Base-by-base conservation (phyloP, 2,329 filamentous ascomycete genomes). In the Curvularia sp. region DNA sequence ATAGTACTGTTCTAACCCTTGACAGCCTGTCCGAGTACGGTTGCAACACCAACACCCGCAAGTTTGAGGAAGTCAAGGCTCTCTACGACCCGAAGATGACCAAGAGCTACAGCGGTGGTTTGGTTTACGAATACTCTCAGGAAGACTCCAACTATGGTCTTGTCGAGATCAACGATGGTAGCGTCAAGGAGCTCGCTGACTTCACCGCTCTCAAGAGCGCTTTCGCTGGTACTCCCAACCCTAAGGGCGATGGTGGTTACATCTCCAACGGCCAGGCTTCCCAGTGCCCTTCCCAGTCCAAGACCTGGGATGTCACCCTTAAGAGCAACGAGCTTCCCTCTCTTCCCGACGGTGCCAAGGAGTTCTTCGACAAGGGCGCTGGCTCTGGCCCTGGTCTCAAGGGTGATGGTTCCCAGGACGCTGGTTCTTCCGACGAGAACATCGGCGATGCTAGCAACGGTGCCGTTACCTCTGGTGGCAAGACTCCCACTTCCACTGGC, bases 41-140 rank as follows among this genome's bases (percentile, higher is more conserved):
- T 62, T 99, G 95, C 84, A 89, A 86, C 79, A 89, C 86, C 75
- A 93, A 91, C 83, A 86, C 82, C 60, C 93, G 94, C 69, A 82
- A 89, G 72, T 99, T 97, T 73, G 83, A 87, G 59, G 94, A 97
- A 81, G 80, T 97, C 52, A 78, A 79, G 48, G 84, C 93, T 46
- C 84, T 99, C 57, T 98, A 97, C 89, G 86, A 82, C 79, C 79
- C 78, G 20, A 77, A 97, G 60, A 98, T 98, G 94, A 93, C 89
- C 7, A 69, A 78, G 18, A 93, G 97, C 71, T 98, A 97, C 86
- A 97, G 93, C 41, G 95, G 95, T 71, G 95, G 95, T 77, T 86
- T 99, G 39, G 91, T 97, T 78, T 99, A 97, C 81, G 93, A 98
- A 80, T 99, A 97, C 83, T 89, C 90, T 9, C 81, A 90, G 72